Evolutionary conservation across 768 basidiomycete species (phyloP).

Genomic region (Pholiota microspora): DNA sequence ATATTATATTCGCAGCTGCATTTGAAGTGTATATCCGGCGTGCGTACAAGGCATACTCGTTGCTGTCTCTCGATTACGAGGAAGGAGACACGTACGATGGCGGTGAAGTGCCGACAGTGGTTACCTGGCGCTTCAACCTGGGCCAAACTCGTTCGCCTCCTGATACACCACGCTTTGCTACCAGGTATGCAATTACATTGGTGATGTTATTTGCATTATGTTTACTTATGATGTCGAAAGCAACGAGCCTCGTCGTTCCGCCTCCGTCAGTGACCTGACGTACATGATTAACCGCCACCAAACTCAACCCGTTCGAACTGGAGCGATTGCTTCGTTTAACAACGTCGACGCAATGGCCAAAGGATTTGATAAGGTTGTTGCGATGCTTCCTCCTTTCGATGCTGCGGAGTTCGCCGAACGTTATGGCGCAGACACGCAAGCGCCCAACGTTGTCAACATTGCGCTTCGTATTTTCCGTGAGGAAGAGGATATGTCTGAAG

Average conservation of each 20-base stretch:
- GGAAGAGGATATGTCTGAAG: constrained; percentile 75
- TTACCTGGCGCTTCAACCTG: constrained; percentile 96
- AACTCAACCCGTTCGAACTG: constrained; percentile 85
- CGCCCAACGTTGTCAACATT: constrained; percentile 92
- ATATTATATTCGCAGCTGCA: constrained; percentile 55
- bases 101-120: constrained; percentile 73
- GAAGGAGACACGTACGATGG: constrained; percentile 86
- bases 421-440: constrained; percentile 68
- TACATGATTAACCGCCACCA: constrained; percentile 88
- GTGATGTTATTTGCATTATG: not conserved
- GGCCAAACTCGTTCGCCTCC: constrained; percentile 86
- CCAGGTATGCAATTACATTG: constrained; percentile 38
- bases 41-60: constrained; percentile 90
- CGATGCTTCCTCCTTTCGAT: constrained; percentile 74
- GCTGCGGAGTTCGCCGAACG: constrained; percentile 68
- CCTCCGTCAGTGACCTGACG: constrained; percentile 93
- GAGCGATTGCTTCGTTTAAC: constrained; percentile 90
- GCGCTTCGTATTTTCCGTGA: constrained; percentile 86
- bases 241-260: constrained; percentile 73
- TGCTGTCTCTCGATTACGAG: constrained; percentile 92
- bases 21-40: constrained; percentile 96
- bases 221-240: constrained; percentile 14
- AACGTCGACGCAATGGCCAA: constrained; percentile 62
- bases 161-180: constrained; percentile 68
- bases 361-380: constrained; percentile 75